These are phyloP conservation scores for Curvularia spicifera DNA, from an alignment of 2,329 filamentous ascomycete species.

Conservation along the genomic window DNA sequence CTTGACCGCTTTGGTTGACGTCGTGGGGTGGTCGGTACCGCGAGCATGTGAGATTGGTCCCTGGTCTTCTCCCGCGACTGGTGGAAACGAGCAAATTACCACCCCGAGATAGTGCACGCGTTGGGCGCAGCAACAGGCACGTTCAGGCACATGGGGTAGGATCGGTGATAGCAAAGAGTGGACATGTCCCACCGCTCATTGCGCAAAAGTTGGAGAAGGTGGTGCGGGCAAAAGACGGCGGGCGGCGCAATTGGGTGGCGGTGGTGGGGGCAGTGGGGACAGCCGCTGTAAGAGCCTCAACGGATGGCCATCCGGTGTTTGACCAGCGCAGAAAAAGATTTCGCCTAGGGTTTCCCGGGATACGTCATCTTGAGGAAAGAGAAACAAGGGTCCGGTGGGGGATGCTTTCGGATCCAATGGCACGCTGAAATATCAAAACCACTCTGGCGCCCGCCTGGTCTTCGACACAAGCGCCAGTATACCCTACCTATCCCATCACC, in stretches of 20 bases:
- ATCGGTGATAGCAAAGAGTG: constrained; percentile 19
- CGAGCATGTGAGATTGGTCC: constrained; percentile 1
- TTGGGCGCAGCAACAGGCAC: constrained; percentile 2
- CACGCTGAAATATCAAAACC: constrained; percentile 11
- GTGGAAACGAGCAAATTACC: constrained; percentile 7
- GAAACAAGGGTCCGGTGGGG: constrained; percentile 20
- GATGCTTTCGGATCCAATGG: constrained; percentile 1
- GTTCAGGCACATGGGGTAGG: constrained; percentile 3
- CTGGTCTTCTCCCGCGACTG: constrained; percentile 2
- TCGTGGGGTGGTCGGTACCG: background rate
- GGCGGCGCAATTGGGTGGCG: constrained; percentile 29
- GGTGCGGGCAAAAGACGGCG: constrained; percentile 26
- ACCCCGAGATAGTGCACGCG: background rate
- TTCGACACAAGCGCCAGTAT: background rate
- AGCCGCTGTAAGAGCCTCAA: constrained; percentile 33
- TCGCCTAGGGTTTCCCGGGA: constrained; percentile 35
- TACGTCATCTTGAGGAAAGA: constrained; percentile 32
- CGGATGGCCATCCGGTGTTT: constrained; percentile 20
- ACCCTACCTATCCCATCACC: constrained; percentile 3
- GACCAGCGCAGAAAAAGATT: constrained; percentile 29
- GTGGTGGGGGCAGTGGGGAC: constrained; percentile 29
- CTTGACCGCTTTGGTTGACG: constrained; percentile 11
- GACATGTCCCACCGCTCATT: constrained; percentile 31
- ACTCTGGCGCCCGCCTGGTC: background rate
- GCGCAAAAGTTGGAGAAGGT: constrained; percentile 16